phyloP scores from a whole-genome alignment of 176 grass and related monocot species.

The Pharus latifolius region DNA sequence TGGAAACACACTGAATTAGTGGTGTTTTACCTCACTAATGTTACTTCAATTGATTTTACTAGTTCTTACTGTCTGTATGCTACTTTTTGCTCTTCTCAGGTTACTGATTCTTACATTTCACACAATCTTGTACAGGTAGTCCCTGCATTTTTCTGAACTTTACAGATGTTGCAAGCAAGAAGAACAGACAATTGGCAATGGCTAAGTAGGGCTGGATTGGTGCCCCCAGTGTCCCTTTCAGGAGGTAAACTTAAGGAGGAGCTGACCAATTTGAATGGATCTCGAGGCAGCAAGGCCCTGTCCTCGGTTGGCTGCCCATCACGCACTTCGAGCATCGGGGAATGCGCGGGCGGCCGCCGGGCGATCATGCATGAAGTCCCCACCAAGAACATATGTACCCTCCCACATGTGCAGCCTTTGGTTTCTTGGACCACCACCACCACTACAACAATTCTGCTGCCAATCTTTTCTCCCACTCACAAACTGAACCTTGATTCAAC shows the following conservation, averaged over 20 bases:
- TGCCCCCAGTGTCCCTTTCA: constrained; percentile 42
- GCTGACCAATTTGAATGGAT: constrained; percentile 38
- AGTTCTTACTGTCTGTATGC: not conserved
- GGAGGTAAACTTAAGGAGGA: constrained; percentile 16
- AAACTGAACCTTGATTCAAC: constrained; percentile 8
- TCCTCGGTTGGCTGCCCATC: constrained; percentile 45
- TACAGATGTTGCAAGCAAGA: constrained; percentile 13
- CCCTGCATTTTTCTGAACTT: not conserved
- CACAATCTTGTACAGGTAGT: not conserved
- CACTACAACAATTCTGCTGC: constrained; percentile 21
- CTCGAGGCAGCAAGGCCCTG: constrained; percentile 33
- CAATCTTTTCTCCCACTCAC: not conserved
- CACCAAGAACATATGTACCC: constrained; percentile 30
- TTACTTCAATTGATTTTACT: not conserved
- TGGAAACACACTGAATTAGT: not conserved
- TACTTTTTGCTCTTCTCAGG: not conserved
- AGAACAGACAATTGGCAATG: constrained; percentile 17
- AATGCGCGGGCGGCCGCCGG: not conserved
- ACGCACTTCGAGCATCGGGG: constrained; percentile 32
- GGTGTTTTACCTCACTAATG: not conserved
- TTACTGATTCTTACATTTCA: not conserved
- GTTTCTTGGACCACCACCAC: constrained; percentile 26
- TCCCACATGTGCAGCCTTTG: constrained; percentile 10
- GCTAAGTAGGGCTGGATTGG: constrained; percentile 22
- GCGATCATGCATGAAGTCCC: constrained; percentile 18